Evolutionary conservation across 345 rosid genomes (phyloP).

Genomic region (Aurinia saxatilis): DNA sequence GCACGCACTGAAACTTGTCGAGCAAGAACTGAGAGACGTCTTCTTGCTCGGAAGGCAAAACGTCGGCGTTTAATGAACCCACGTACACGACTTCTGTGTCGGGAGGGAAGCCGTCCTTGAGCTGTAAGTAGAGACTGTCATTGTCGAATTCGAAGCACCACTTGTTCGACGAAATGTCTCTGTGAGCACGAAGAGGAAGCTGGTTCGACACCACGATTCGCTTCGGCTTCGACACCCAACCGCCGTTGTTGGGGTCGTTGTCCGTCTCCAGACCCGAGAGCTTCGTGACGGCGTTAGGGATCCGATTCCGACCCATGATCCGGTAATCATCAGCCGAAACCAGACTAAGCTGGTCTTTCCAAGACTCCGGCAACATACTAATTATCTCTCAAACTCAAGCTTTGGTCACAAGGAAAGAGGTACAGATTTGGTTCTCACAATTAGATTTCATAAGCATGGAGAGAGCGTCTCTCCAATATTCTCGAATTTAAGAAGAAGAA

Average conservation of each 20-base stretch:
- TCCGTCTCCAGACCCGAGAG: slow-evolving; percentile 39
- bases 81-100: slow-evolving; percentile 53
- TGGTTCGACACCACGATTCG: slow-evolving; percentile 67
- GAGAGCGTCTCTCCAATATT: slow-evolving; percentile 6
- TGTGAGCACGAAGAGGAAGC: slow-evolving; percentile 44
- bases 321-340: slow-evolving; percentile 56
- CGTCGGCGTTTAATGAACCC: slow-evolving; percentile 51
- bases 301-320: slow-evolving; percentile 37
- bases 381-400: neutral
- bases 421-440: too few relatives aligned
- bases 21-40: slow-evolving; percentile 41
- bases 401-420: too few relatives aligned
- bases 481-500: slow-evolving; percentile 20
- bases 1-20: slow-evolving; percentile 57
- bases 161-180: slow-evolving; percentile 27
- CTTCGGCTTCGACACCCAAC: slow-evolving; percentile 8
- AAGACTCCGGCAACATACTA: slow-evolving; percentile 43
- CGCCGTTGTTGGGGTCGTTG: slow-evolving; percentile 9
- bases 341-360: slow-evolving; percentile 46
- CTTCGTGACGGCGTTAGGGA: slow-evolving; percentile 44
- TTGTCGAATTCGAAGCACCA: slow-evolving; percentile 60
- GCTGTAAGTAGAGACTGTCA: slow-evolving; percentile 48
- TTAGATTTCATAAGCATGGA: slow-evolving; percentile 20
- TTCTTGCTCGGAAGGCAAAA: slow-evolving; percentile 48
- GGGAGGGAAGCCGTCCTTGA: slow-evolving; percentile 54